Conservation (phyloP, 495 filamentous ascomycete genomes). For the Pyronema omphalodes region DNA sequence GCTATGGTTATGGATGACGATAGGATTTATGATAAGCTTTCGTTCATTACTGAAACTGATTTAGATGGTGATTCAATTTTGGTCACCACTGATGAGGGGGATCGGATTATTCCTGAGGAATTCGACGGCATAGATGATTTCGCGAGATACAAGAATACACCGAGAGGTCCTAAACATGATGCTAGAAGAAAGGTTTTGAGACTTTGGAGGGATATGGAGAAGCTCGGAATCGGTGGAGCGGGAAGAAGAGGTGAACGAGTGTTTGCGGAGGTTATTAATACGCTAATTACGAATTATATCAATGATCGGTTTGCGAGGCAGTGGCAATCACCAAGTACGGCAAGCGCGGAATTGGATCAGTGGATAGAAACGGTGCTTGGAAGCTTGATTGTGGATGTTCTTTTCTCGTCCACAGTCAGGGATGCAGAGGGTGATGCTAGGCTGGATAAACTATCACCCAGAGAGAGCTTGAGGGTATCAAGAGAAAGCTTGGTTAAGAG, state of each 20-base stretch:
- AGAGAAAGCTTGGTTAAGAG: slow-evolving; percentile 21
- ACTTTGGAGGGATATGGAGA: slow-evolving; percentile 21
- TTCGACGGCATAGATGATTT: slow-evolving; percentile 16
- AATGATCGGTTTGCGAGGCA: slow-evolving; percentile 12
- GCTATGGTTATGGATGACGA: slow-evolving; percentile 8
- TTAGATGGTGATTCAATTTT: slow-evolving; percentile 20
- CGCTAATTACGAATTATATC: slow-evolving; percentile 21
- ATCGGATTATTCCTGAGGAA: slow-evolving; percentile 7
- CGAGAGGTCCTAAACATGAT: slow-evolving; percentile 13
- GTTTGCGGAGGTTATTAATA: slow-evolving; percentile 24
- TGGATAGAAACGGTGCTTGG: slow-evolving; percentile 22
- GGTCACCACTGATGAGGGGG: slow-evolving; percentile 15
- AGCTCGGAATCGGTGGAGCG: slow-evolving; percentile 19
- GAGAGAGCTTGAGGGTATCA: slow-evolving; percentile 20
- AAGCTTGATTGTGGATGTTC: slow-evolving; percentile 19
- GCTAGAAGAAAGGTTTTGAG: slow-evolving; percentile 20
- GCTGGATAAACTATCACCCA: slow-evolving; percentile 19
- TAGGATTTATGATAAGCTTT: slow-evolving; percentile 8
- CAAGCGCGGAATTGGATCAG: slow-evolving; percentile 12
- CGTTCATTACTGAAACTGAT: slow-evolving; percentile 17
- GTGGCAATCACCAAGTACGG: slow-evolving; percentile 16
- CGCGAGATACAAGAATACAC: slow-evolving; percentile 8
- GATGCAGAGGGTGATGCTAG: slow-evolving; percentile 11
- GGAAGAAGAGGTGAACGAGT: slow-evolving; percentile 23
- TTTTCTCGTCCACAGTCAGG: slow-evolving; percentile 16